phyloP scores from a whole-genome alignment of 257 asterid species.

The Penstemon newberryi region DNA sequence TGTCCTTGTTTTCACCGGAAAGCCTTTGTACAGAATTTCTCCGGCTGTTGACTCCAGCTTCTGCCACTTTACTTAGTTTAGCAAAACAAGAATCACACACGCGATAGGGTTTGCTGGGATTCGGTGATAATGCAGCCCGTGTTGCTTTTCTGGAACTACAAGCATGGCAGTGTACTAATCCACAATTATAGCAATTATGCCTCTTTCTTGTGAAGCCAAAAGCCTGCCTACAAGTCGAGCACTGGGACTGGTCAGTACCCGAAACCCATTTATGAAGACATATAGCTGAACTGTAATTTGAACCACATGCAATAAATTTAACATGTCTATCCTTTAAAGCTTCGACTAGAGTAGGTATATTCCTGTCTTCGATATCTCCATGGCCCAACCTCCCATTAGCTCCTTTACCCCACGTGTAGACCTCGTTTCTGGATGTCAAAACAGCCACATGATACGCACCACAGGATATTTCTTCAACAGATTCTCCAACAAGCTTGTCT shows the following conservation, averaged over 20 bases:
- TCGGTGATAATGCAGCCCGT: conserved; percentile 91
- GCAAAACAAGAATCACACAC: conserved; percentile 90
- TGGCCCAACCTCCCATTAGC: conserved; percentile 96
- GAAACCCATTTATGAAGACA: conserved; percentile 93
- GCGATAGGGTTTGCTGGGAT: conserved; percentile 83
- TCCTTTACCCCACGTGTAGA: conserved; percentile 94
- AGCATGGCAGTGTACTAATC: conserved; percentile 93
- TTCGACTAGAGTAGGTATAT: conserved; percentile 73
- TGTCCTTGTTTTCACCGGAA: conserved; percentile 83
- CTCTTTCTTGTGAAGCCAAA: conserved; percentile 94
- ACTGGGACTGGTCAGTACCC: conserved; percentile 91
- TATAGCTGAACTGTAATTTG: conserved; percentile 77
- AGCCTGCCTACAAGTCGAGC: conserved; percentile 89
- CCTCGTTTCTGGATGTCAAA: conserved; percentile 80
- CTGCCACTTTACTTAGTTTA: conserved; percentile 78
- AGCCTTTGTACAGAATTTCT: conserved; percentile 75
- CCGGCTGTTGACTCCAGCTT: conserved; percentile 59
- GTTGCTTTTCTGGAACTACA: conserved; percentile 83
- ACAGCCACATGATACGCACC: conserved; percentile 89
- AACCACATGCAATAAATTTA: conserved; percentile 85
- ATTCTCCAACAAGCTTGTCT: conserved; percentile 68
- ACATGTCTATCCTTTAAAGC: conserved; percentile 82
- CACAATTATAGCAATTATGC: conserved; percentile 93
- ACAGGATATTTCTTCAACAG: conserved; percentile 72
- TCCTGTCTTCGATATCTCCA: conserved; percentile 88